phyloP scores from a whole-genome alignment of 768 basidiomycete species.

The Kondoa malvinella region DNA sequence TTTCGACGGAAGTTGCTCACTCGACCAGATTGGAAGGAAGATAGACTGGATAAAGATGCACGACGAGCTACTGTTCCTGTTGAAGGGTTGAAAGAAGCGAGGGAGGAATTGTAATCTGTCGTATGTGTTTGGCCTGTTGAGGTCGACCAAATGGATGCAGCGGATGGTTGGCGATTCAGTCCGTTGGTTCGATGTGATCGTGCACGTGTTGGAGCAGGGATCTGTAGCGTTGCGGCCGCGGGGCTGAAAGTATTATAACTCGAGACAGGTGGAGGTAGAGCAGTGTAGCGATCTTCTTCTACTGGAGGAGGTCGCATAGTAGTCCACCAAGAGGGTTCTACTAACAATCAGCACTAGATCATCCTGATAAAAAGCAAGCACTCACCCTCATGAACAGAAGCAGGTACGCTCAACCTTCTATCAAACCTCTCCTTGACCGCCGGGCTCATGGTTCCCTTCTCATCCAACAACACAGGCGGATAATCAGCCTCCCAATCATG shows the following conservation, averaged over 20 bases:
- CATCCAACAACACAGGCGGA: not conserved
- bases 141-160: not conserved
- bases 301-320: not conserved
- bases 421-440: not conserved
- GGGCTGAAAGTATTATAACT: not conserved
- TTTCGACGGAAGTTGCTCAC: not conserved
- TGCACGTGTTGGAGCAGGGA: not conserved
- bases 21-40: not conserved
- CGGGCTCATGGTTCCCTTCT: not conserved
- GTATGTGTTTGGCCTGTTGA: not conserved
- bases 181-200: not conserved
- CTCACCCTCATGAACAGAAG: not conserved
- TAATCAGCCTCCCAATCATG: not conserved
- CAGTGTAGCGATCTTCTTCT: not conserved
- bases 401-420: too few relatives aligned
- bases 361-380: not conserved
- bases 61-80: too few relatives aligned
- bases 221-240: not conserved
- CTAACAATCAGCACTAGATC: not conserved
- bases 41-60: too few relatives aligned
- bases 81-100: too few relatives aligned
- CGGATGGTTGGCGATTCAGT: not conserved
- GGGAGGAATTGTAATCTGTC: not conserved
- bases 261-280: not conserved
- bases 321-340: not conserved